These are phyloP conservation scores for Monosporascus sp. DNA, from an alignment of 2,329 filamentous ascomycete genomes.

Conservation along the genomic window DNA sequence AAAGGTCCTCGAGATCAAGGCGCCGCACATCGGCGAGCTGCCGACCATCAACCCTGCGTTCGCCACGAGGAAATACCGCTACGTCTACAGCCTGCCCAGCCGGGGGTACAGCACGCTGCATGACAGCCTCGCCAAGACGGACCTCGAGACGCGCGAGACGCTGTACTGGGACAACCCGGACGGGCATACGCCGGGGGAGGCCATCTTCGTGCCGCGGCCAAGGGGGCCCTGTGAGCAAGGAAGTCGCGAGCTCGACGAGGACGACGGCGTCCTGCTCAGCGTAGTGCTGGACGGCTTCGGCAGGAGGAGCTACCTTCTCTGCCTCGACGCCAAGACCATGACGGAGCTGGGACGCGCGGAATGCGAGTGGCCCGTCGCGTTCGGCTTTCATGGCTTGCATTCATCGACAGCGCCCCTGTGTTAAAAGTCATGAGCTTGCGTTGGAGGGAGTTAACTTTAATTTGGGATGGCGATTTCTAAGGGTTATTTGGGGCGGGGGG, in stretches of 20 bases:
- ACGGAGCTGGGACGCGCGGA: slow-evolving; percentile 60
- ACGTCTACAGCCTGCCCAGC: slow-evolving; percentile 53
- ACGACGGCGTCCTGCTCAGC: slow-evolving; percentile 34
- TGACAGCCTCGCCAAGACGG: slow-evolving; percentile 62
- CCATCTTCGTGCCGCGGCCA: slow-evolving; percentile 59
- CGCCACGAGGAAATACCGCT: slow-evolving; percentile 49
- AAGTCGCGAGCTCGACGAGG: slow-evolving; percentile 42
- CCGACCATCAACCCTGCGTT: slow-evolving; percentile 60
- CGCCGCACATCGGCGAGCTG: slow-evolving; percentile 55
- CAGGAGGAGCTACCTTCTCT: slow-evolving; percentile 59
- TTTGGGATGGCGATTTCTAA: no score
- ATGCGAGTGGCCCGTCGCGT: slow-evolving; percentile 51
- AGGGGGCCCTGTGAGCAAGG: slow-evolving; percentile 9
- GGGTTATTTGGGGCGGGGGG: no score
- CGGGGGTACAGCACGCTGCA: slow-evolving; percentile 55
- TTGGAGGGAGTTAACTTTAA: no score
- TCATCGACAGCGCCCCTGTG: not conserved
- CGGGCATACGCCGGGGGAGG: slow-evolving; percentile 63
- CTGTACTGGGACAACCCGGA: slow-evolving; percentile 51
- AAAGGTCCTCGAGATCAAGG: slow-evolving; percentile 41
- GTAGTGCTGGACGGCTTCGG: slow-evolving; percentile 59
- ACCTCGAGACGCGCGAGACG: slow-evolving; percentile 47
- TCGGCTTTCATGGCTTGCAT: slow-evolving; percentile 63
- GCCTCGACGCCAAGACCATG: slow-evolving; percentile 58
- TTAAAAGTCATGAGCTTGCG: no score